Evolutionary conservation across 2,329 filamentous ascomycete species (phyloP), one percentile per base, ranked within the genome.

Genomic region (Epichloe bromicola): DNA sequence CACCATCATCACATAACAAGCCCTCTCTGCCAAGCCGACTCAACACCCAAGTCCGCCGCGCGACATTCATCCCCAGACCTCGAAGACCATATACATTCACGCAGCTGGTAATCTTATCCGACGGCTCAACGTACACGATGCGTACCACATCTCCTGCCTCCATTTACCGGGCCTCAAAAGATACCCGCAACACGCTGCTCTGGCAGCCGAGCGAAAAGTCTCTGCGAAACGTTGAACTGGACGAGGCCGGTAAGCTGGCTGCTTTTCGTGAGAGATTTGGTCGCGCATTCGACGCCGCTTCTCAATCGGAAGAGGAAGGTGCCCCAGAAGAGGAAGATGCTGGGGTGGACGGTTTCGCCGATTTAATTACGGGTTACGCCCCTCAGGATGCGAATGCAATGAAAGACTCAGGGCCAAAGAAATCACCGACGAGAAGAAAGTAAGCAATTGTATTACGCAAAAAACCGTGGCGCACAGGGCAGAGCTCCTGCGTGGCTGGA

Each of bases 81-180:
- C 86, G 89, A 63, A 82, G 90, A 5, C 91, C 93, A 41, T 97
- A 96, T 76, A 88, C 85, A 59, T 97, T 96, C 75, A 96, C 91
- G n/a, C 93, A 98, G 71, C 79, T 98, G 54, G 76, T 98, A 58
- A 90, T 89, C 50, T 84, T 97, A 57, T 88, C 85, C 40, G 93
- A 98, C 73, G 93, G 93, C 60, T 86, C 81, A 62, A 86, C 90
- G 54, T 97, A 81, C 70, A 82, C 85, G 46, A 76, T 83, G 62
- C 86, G 86, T 64, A 90, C 87, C 23, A 88, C 86, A 11, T 87
- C 80, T 11, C 87, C 88, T 0, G 58, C 69, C 37, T 74, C 78
- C 3, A 66, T 85, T 46, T 77, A 80, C 70, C 73, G 73, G 53
- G 72, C 73, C 52, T 71, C 71, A 54, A 94, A 95, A 70, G 93